Conservation (phyloP, 805 yeast species). For the Candida arabinofermentans region DNA sequence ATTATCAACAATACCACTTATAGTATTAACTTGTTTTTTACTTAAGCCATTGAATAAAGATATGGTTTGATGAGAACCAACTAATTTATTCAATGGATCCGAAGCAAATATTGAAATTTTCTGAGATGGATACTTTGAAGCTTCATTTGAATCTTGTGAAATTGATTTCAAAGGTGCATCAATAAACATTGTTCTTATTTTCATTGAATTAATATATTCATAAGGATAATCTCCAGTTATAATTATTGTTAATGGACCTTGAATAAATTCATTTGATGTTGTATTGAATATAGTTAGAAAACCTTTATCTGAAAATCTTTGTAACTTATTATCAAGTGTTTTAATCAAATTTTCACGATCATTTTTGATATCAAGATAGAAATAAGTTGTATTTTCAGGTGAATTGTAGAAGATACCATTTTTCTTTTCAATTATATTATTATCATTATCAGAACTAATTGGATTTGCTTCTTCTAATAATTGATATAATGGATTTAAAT, state of each 20-base stretch:
- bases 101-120: slow-evolving; percentile 22
- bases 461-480: slow-evolving; percentile 47
- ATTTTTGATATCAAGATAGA: slow-evolving; percentile 62
- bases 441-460: neutral
- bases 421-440: neutral
- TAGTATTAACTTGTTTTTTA: slow-evolving; percentile 25
- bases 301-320: slow-evolving; percentile 42
- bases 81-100: slow-evolving; percentile 18
- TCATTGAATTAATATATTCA: slow-evolving; percentile 28
- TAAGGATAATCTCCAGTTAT: slow-evolving; percentile 64
- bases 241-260: slow-evolving; percentile 58
- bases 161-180: slow-evolving; percentile 46
- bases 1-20: slow-evolving; percentile 20
- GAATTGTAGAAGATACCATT: slow-evolving; percentile 42
- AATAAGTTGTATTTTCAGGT: slow-evolving; percentile 45
- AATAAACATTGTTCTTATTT: slow-evolving; percentile 37
- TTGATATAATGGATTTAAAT: slow-evolving; percentile 47
- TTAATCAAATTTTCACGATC: slow-evolving; percentile 37
- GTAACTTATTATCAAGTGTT: slow-evolving; percentile 40
- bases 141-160: slow-evolving; percentile 11
- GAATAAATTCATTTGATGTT: slow-evolving; percentile 28
- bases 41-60: slow-evolving; percentile 30
- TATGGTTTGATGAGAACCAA: slow-evolving; percentile 13
- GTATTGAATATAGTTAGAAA: slow-evolving; percentile 48
- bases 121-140: slow-evolving; percentile 12